Evolutionary conservation across 2,329 filamentous ascomycete species (phyloP), one percentile per base, ranked within the genome.

Genomic region (Hymenoscyphus occultus): DNA sequence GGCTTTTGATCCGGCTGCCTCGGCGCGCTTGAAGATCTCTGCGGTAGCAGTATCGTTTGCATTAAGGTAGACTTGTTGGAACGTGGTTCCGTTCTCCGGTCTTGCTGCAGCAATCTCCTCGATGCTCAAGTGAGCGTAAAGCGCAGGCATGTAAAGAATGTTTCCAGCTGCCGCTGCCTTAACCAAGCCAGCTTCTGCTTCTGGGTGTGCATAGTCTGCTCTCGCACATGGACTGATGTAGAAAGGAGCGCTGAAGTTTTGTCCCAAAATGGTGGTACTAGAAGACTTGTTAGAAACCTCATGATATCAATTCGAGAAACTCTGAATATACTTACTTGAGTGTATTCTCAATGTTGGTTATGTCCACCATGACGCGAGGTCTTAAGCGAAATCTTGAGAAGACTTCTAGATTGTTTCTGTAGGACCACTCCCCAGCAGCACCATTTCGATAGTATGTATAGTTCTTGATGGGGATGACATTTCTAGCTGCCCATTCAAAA

Each of bases 401-500:
- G 35, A 81, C 78, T 74, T 86, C 84, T 5, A 85, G 77, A 74
- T 86, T 86, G 74, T 84, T 84, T 59, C 83, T 78, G 74, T 84
- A 85, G 1, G 78, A 76, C 79, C 80, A 85, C 74, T 85, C 83
- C 65, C 82, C 83, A 3, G 78, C 82, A 3, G 82, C 83, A 22
- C 82, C 83, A 68, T 83, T 84, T 65, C 82, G 80, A 75, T 85
- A 85, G 74, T 84, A 85, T n/a, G 82, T 83, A 74, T 82, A 85
- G 70, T 82, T 79, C 28, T 74, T 71, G 13, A 69, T 66, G 64
- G 81, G 79, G 70, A 85, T 77, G 69, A 80, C 79, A 61, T 79
- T 78, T 63, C 81, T 76, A 28, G 83, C 83, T 2, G 80, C 80
- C 74, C 78, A 83, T 51, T 85, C 81, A 69, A 85, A 86, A 75